Base-by-base conservation (phyloP, 1,284 basidiomycete species). In the Melanopsichium pennsylvanicum region DNA sequence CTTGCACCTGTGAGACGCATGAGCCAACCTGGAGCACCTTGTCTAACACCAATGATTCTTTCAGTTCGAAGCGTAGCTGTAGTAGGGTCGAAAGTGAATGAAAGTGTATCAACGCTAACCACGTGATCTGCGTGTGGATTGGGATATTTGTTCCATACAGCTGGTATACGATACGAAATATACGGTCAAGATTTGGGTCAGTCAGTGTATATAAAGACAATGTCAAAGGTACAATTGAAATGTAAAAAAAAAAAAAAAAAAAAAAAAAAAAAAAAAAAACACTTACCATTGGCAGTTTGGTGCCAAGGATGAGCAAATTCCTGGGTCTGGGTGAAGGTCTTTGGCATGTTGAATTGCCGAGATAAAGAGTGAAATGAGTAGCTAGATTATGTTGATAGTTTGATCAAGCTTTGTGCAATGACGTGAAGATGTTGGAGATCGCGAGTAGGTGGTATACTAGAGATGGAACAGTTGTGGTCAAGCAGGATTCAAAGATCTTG, bases 111-210 rank as follows among this genome's bases (percentile, higher is more conserved):
- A 74, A 97, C 88, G 62, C 90, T 91, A 71, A 91, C 85, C 69
- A 97, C 94, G 82, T 97, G 93, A 8, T 90, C 87, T 77, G 93
- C 92, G 76, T 90, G 89, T 39, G 92, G 90, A 81, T 96, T 96
- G 40, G 93, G 93, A 82, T 97, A 97, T 85, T 97, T 97, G 74
- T 91, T 89, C 84, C 92, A 91, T 42, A 88, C 86, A 86, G 91
- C 92, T 50, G 90, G 15, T 12, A 29, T 29, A 23, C 19, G 7
- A 12, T 11, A 25, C 8, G 7, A 29, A 13, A 16, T n/a, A n/a
- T n/a, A n/a, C n/a, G n/a, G 35, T 13, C 22, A 22, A 40, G 19
- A 10, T 18, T 29, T 15, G 3, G 12, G 16, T 33, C 27, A 13
- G 27, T 29, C 27, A 29, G 27, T 29, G 19, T 18, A 18, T 22